phyloP scores from a whole-genome alignment of 1,139 yeast genomes.

The Nadsonia starkeyi-henricii region DNA sequence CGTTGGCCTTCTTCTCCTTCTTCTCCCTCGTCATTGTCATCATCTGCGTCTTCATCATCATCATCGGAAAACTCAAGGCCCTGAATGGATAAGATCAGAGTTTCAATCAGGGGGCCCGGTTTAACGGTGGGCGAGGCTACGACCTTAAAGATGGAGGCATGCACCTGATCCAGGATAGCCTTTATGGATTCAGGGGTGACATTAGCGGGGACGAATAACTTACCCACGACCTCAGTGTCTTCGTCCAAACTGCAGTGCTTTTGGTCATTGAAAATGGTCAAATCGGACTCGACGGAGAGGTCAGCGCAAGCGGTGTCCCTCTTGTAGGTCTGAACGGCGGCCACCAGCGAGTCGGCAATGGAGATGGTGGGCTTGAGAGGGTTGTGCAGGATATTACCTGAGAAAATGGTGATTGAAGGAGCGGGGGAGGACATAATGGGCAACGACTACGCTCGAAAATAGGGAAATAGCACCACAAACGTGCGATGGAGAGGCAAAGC shows the following conservation, averaged over 20 bases:
- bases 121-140: slow-evolving; percentile 6
- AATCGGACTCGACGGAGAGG: neutral
- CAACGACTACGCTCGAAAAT: too few relatives aligned
- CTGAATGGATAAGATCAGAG: slow-evolving; percentile 16
- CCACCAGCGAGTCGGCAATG: slow-evolving; percentile 3
- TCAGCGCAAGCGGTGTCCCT: neutral
- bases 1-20: slow-evolving; percentile 4
- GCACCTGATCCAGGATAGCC: slow-evolving; percentile 5
- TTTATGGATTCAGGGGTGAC: slow-evolving; percentile 3
- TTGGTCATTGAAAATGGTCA: slow-evolving; percentile 4
- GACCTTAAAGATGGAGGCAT: slow-evolving; percentile 9
- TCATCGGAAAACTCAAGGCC: slow-evolving; percentile 16
- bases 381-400: slow-evolving; percentile 6
- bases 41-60: slow-evolving; percentile 11
- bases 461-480: too few relatives aligned
- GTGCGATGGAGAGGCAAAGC: too few relatives aligned
- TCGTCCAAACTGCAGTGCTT: slow-evolving; percentile 3
- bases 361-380: slow-evolving; percentile 6
- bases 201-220: slow-evolving; percentile 15
- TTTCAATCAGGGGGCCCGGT: slow-evolving; percentile 9
- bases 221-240: slow-evolving; percentile 12
- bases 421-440: neutral
- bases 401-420: slow-evolving; percentile 3
- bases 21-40: slow-evolving; percentile 12
- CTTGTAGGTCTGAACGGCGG: slow-evolving; percentile 2